Conservation (phyloP, 352 stramenopile species). For the Globisporangium viniferum region DNA sequence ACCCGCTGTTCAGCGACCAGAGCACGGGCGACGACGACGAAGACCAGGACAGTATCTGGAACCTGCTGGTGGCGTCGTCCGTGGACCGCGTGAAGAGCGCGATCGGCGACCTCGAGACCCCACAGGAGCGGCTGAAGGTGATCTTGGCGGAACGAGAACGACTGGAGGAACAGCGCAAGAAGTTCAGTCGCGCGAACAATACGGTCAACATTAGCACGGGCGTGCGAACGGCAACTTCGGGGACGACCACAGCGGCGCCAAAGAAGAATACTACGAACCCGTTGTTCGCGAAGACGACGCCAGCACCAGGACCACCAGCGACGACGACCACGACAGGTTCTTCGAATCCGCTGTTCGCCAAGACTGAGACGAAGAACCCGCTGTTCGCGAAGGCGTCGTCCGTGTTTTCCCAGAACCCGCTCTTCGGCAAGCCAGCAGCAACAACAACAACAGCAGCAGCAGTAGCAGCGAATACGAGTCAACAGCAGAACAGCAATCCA, state of each 20-base stretch:
- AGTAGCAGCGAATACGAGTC: neutral
- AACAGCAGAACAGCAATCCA: constrained; percentile 18
- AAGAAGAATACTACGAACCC: neutral
- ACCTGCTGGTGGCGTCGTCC: constrained; percentile 61
- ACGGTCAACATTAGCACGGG: constrained; percentile 11
- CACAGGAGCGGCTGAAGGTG: constrained; percentile 50
- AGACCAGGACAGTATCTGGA: constrained; percentile 68
- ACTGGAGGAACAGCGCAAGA: constrained; percentile 56
- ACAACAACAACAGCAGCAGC: neutral
- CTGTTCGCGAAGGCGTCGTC: constrained; percentile 4
- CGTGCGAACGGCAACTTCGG: neutral
- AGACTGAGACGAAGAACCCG: neutral
- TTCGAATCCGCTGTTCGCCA: constrained; percentile 9
- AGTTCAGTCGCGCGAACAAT: constrained; percentile 30
- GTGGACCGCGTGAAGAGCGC: constrained; percentile 59
- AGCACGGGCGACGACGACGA: constrained; percentile 40
- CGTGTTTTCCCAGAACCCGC: neutral
- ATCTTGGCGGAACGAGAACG: constrained; percentile 65
- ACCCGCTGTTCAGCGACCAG: constrained; percentile 57
- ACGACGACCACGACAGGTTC: neutral
- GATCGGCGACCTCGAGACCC: constrained; percentile 38
- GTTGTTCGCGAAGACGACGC: neutral
- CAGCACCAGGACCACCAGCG: neutral
- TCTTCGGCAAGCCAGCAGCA: constrained; percentile 3
- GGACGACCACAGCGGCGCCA: neutral